Percentiles rank a stretch among this genome's conserved stretches.
Conservation (phyloP, 257 asterid species). For the Jaltomata sinuosa region DNA sequence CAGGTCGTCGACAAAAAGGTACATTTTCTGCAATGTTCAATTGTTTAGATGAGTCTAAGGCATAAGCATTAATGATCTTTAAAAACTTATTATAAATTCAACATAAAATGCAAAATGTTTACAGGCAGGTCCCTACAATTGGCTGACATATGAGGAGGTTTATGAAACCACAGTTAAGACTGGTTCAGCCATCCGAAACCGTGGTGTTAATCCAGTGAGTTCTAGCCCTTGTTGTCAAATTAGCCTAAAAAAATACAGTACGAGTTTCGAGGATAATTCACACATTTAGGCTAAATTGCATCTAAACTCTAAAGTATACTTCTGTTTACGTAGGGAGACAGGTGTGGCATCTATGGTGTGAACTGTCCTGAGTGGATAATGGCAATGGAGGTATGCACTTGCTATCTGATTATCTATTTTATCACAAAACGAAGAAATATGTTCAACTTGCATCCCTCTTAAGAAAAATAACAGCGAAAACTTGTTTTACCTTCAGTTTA, state of each 20-base stretch:
- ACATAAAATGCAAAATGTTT: not conserved
- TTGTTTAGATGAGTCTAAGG: not conserved
- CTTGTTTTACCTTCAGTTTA: not conserved
- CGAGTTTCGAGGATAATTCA: not conserved
- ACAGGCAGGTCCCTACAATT: constrained; percentile 63
- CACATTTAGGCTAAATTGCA: not conserved
- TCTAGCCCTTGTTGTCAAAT: not conserved
- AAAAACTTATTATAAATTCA: not conserved
- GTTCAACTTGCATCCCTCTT: not conserved
- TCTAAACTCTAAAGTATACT: not conserved
- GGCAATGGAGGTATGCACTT: constrained; percentile 64
- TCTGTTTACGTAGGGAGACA: constrained; percentile 48
- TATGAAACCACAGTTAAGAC: constrained; percentile 39
- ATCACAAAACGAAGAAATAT: not conserved
- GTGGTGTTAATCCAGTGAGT: constrained; percentile 69
- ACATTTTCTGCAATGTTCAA: not conserved
- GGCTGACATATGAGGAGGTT: constrained; percentile 58
- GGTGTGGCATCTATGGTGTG: constrained; percentile 83
- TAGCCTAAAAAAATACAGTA: not conserved
- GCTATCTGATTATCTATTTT: not conserved
- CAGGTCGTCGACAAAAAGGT: constrained; percentile 58
- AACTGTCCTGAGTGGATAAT: constrained; percentile 87
- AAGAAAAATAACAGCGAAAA: not conserved
- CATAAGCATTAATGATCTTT: not conserved
- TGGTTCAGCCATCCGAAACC: constrained; percentile 72